Conservation (phyloP, 2,329 filamentous ascomycete genomes). For the Thelonectria rubi region DNA sequence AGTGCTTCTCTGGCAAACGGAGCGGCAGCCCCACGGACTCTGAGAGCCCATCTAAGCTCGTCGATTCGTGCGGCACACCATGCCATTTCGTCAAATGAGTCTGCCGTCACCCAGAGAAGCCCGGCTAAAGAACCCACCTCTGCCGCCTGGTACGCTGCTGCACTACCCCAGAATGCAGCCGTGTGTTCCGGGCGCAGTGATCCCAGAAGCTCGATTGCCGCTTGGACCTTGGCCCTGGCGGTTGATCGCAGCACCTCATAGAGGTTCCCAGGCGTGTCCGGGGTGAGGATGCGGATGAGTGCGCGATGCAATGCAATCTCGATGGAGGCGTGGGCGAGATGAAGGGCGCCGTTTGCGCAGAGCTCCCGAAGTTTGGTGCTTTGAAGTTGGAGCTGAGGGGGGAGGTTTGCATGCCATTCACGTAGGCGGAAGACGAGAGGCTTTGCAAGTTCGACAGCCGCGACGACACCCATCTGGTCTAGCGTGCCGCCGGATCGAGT, state of each 20-base stretch:
- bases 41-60: conserved; percentile 54
- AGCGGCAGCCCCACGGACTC: conserved; percentile 50
- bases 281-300: conserved; percentile 55
- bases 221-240: conserved; percentile 51
- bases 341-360: conserved; percentile 55
- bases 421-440: conserved; percentile 47
- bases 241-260: conserved; percentile 49
- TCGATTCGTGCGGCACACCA: conserved; percentile 52
- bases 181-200: conserved; percentile 56
- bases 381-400: conserved; percentile 56
- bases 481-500: conserved; percentile 44
- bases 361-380: conserved; percentile 52
- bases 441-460: conserved; percentile 47
- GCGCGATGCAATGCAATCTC: conserved; percentile 61
- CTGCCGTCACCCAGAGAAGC: conserved; percentile 52
- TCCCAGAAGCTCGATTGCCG: conserved; percentile 52
- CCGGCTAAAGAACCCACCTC: conserved; percentile 54
- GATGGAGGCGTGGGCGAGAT: conserved; percentile 61
- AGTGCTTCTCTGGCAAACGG: conserved; percentile 52
- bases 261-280: conserved; percentile 43
- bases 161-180: conserved; percentile 57
- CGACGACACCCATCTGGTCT: conserved; percentile 46
- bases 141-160: conserved; percentile 54
- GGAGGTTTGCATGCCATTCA: conserved; percentile 58
- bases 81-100: conserved; percentile 49